These are phyloP conservation scores for Dunaliella sp. DNA, from an alignment of 139 green algal genomes.

Conservation along the genomic window DNA sequence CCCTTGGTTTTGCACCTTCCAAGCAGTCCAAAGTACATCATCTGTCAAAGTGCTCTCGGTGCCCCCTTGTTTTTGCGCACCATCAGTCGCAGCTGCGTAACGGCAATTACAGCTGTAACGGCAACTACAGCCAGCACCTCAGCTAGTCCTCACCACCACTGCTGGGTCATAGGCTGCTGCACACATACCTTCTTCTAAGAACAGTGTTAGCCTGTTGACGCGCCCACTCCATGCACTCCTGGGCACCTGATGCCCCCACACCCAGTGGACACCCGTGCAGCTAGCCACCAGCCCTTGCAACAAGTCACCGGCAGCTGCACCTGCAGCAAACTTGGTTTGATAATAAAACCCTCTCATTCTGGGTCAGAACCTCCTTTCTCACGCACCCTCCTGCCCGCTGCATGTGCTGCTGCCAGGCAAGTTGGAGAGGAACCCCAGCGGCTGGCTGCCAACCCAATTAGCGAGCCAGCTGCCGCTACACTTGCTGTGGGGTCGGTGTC, in stretches of 20 bases:
- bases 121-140: too few relatives aligned
- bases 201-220: too few relatives aligned
- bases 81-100: too few relatives aligned
- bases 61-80: too few relatives aligned
- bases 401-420: not conserved
- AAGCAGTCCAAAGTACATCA: too few relatives aligned
- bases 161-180: not conserved
- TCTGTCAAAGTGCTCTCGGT: too few relatives aligned
- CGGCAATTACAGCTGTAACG: too few relatives aligned
- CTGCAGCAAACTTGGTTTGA: not conserved
- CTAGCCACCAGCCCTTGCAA: not conserved
- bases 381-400: not conserved
- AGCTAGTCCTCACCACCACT: not conserved
- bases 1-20: too few relatives aligned
- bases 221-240: not conserved
- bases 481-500: not conserved
- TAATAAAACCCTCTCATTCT: not conserved
- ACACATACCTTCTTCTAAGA: not conserved
- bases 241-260: not conserved
- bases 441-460: not conserved
- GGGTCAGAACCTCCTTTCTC: too few relatives aligned
- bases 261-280: not conserved
- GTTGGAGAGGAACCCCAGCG: not conserved
- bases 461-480: not conserved
- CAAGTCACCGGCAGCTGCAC: not conserved